Percentiles rank a stretch among this genome's conserved stretches.
Evolutionary conservation across 139 green algal species (phyloP).

Genomic region (Micractinium conductrix): DNA sequence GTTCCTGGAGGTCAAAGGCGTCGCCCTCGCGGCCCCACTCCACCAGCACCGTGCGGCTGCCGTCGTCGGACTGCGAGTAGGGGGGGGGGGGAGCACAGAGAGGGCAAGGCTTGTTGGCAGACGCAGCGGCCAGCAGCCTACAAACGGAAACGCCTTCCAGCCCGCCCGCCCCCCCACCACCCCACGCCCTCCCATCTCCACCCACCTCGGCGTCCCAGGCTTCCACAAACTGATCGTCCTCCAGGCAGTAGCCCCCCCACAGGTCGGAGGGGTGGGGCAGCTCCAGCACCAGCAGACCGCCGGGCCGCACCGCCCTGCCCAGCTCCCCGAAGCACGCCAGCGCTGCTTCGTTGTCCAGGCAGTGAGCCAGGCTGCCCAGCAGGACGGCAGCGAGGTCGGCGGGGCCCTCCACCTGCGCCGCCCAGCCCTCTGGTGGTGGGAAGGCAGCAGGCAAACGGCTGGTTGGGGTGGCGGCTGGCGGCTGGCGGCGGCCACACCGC

Average conservation of each 20-base stretch:
- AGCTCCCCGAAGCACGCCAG: constrained; percentile 42
- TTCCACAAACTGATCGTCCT: constrained; percentile 31
- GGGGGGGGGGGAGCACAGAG: neutral
- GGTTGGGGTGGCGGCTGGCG: too few relatives aligned
- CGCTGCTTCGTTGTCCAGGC: constrained; percentile 41
- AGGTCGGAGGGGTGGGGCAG: constrained; percentile 39
- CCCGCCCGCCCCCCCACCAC: too few relatives aligned
- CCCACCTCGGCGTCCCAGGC: constrained; percentile 38
- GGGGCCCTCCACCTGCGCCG: constrained; percentile 3
- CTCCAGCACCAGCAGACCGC: constrained; percentile 49
- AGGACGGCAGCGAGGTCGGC: constrained; percentile 39
- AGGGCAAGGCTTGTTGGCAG: neutral
- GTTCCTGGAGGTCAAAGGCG: constrained; percentile 37
- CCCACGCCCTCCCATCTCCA: neutral
- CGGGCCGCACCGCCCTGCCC: constrained; percentile 15
- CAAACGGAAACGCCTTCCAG: too few relatives aligned
- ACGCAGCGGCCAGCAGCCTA: neutral
- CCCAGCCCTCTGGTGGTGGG: constrained; percentile 4
- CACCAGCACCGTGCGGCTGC: constrained; percentile 40
- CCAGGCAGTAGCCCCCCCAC: constrained; percentile 36
- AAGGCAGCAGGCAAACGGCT: too few relatives aligned
- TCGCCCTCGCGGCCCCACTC: constrained; percentile 52
- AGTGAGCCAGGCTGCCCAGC: constrained; percentile 47
- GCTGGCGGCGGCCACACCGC: too few relatives aligned
- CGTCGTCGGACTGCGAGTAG: neutral